These are phyloP conservation scores for Barbarea vulgaris DNA, from an alignment of 345 rosid species.

Conservation along the genomic window DNA sequence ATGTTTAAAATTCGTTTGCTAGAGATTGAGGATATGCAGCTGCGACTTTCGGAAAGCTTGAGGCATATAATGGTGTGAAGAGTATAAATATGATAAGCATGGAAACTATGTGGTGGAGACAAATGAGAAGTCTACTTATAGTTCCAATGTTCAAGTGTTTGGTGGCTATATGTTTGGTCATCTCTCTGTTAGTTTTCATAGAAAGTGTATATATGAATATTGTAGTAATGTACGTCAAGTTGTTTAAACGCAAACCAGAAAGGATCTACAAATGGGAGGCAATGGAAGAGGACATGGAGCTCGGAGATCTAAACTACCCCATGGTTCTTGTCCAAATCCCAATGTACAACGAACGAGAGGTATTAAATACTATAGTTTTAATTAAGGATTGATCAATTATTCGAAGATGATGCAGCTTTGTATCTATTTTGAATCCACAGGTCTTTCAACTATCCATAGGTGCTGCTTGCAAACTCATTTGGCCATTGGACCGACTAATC, in stretches of 20 bases:
- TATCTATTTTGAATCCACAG: conserved; percentile 34
- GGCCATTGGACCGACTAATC: conserved; percentile 60
- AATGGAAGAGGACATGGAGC: conserved; percentile 53
- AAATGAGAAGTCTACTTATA: conserved; percentile 44
- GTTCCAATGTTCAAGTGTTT: conserved; percentile 48
- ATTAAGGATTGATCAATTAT: neutral
- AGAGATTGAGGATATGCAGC: neutral
- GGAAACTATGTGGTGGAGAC: conserved; percentile 44
- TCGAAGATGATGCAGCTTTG: neutral
- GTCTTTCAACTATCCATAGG: conserved; percentile 65
- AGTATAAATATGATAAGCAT: conserved; percentile 15
- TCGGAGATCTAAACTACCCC: conserved; percentile 44
- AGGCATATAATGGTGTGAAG: conserved; percentile 22
- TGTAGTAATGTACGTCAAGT: conserved; percentile 50
- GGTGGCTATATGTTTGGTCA: conserved; percentile 52
- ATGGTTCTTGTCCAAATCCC: conserved; percentile 47
- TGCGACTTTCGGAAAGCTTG: conserved; percentile 21
- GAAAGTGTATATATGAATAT: conserved; percentile 60
- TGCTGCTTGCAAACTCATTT: conserved; percentile 62
- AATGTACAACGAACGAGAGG: conserved; percentile 47
- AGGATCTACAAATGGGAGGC: conserved; percentile 52
- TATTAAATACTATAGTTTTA: neutral
- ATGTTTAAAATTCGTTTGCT: neutral
- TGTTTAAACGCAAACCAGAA: conserved; percentile 47
- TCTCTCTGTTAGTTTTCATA: conserved; percentile 54